Evolutionary conservation across 305 asterid genomes (phyloP).

Genomic region (Rubia peregrina): DNA sequence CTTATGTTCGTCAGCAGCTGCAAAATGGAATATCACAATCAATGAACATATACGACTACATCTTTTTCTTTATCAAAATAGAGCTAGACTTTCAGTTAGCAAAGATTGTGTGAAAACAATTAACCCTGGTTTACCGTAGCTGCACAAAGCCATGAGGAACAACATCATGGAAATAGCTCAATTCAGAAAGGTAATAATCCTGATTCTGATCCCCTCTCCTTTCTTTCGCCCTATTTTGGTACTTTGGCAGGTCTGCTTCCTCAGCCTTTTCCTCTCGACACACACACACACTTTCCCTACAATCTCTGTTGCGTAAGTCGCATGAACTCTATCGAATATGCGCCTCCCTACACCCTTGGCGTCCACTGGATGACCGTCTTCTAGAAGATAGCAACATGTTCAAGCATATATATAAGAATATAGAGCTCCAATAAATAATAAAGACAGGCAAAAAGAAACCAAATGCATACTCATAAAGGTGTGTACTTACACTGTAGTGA

Average conservation of each 20-base stretch:
- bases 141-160: constrained; percentile 92
- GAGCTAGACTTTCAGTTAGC: neutral
- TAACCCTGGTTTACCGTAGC: constrained; percentile 34
- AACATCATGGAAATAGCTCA: constrained; percentile 86
- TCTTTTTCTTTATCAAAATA: neutral
- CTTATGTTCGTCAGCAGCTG: constrained; percentile 90
- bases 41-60: neutral
- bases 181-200: constrained; percentile 74
- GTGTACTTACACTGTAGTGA: too few species aligned
- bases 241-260: constrained; percentile 76
- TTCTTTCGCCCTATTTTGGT: constrained; percentile 93
- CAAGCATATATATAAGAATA: too few species aligned
- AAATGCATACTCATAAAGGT: too few species aligned
- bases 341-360: too few species aligned
- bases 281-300: too few species aligned
- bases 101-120: neutral
- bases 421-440: too few species aligned
- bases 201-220: constrained; percentile 96
- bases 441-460: too few species aligned
- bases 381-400: too few species aligned
- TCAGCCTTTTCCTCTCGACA: constrained; percentile 21
- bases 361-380: too few species aligned
- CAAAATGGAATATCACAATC: constrained; percentile 5
- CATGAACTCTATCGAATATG: too few species aligned
- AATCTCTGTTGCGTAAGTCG: too few species aligned